phyloP scores from a whole-genome alignment of 495 filamentous ascomycete genomes.

The Penicilliopsis zonata region DNA sequence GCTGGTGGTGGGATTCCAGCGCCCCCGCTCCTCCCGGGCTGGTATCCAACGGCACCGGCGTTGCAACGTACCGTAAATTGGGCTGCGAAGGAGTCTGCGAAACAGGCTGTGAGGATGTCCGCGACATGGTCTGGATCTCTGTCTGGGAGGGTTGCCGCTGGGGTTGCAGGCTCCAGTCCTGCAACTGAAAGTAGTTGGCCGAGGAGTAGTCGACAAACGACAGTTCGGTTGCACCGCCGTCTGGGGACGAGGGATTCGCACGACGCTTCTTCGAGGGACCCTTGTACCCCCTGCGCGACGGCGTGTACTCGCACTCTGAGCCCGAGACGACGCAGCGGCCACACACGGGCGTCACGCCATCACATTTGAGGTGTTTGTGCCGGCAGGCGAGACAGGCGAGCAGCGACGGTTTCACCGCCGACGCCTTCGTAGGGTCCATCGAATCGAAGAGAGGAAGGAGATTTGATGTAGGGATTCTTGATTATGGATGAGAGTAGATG shows the following conservation, averaged over 20 bases:
- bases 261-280: slow-evolving; percentile 36
- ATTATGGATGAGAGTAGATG: too few relatives aligned
- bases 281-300: slow-evolving; percentile 36
- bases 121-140: slow-evolving; percentile 1
- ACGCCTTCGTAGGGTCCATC: too few relatives aligned
- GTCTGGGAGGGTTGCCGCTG: too few relatives aligned
- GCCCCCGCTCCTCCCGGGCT: too few relatives aligned
- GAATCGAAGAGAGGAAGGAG: too few relatives aligned
- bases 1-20: neutral
- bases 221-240: slow-evolving; percentile 14
- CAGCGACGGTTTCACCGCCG: slow-evolving; percentile 22
- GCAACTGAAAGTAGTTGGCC: slow-evolving; percentile 11
- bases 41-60: too few relatives aligned
- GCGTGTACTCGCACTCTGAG: slow-evolving; percentile 29
- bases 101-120: slow-evolving; percentile 15
- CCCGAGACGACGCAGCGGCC: slow-evolving; percentile 24
- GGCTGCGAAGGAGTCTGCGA: slow-evolving; percentile 6
- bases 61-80: too few relatives aligned
- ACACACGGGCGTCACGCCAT: slow-evolving; percentile 29
- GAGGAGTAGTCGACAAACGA: slow-evolving; percentile 7
- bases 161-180: neutral
- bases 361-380: slow-evolving; percentile 46
- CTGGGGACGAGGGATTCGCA: slow-evolving; percentile 22
- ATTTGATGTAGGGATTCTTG: too few relatives aligned
- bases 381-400: slow-evolving; percentile 47